Evolutionary conservation across 2,329 filamentous ascomycete genomes (phyloP), one percentile per base, ranked within the genome.

Genomic region (Sporothrix schenckii): DNA sequence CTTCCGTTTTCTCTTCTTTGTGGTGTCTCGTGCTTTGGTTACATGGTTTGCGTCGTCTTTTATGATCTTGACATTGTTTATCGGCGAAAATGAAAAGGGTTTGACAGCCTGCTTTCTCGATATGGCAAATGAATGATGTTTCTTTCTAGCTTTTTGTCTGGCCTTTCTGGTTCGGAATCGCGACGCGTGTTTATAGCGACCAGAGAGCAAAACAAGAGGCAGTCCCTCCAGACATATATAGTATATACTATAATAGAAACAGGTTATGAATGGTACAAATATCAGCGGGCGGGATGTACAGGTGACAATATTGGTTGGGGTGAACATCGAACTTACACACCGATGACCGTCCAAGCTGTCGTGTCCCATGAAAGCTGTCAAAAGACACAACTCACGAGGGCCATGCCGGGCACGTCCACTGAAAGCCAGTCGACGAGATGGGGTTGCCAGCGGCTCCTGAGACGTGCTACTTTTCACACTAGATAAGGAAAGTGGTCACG

Each of bases 401-500:
- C 5, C 44, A 49, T 49, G 44, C 5, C 5, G 3, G 41, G 14
- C 13, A 16, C 5, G 44, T 6, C 13, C 14, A 16, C 3, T 3
- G 34, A 7, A 5, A 7, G 34, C 34, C 34, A 16, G 16, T 14
- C 44, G 39, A n/a, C 14, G 60, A 49, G 41, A 19, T 1, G 16
- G 24, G 39, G 50, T 21, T 19, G 44, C 44, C 44, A 49, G 6
- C 50, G 50, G n/a, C n/a, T 53, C 4, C 21, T 24, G 50, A 14
- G 13, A 5, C 24, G 30, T 27, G 16, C 5, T 2, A 4, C 10
- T 41, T 60, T 19, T 63, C 30, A 44, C 56, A 30, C 27, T 60
- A 39, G 41, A 63, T 63, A 30, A 16, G 34, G 60, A 49, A 63
- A 63, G 58, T 11, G 44, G 41, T 63, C 60, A 63, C 44, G 60